Evolutionary conservation across 805 yeast species (phyloP), one percentile per base, ranked within the genome.

Genomic region (Saccharomycopsis lassenensis): DNA sequence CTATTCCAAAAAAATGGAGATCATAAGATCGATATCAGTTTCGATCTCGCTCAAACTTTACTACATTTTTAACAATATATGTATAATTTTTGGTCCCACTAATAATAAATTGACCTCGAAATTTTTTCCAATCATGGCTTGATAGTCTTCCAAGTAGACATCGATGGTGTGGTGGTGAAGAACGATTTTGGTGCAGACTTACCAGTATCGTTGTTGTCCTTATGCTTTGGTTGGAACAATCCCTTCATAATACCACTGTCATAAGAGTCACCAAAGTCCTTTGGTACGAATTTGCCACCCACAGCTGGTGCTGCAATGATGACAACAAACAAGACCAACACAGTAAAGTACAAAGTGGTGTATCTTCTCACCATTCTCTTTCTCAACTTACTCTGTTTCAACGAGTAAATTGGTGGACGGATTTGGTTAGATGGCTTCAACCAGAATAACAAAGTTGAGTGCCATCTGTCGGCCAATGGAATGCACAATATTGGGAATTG

Each of bases 151-250:
- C 72, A 76, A 30, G 72, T 62, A 41, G 63, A 55, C 46, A 70
- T 51, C 4, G 67, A 58, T 48, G 76, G 72, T 25, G 83, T 71
- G 4, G 56, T 52, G 33, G 71, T 67, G 58, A 63, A 67, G 49
- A 37, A 43, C 14, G 44, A 40, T 14, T 12, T 19, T 34, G 46
- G 46, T 12, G 46, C 46, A 31, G 26, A 8, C 3, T 18, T 31
- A 0, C 84, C 85, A 0, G 85, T 77, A 49, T 78, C 85, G 47
- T 78, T 76, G 45, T 76, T 74, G 30, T 68, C 61, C 48, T 76
- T 82, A 26, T 56, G 49, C 25, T 58, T 65, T 1, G 86, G 85
- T 50, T 78, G 86, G 5, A 76, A 50, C 26, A 74, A 46, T 2
- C 70, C 70, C n/a, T 45, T 43, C 1, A 56, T 19, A 32, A 47